Base-by-base conservation (phyloP, 75 land plant genomes). In the Pinus taeda region DNA sequence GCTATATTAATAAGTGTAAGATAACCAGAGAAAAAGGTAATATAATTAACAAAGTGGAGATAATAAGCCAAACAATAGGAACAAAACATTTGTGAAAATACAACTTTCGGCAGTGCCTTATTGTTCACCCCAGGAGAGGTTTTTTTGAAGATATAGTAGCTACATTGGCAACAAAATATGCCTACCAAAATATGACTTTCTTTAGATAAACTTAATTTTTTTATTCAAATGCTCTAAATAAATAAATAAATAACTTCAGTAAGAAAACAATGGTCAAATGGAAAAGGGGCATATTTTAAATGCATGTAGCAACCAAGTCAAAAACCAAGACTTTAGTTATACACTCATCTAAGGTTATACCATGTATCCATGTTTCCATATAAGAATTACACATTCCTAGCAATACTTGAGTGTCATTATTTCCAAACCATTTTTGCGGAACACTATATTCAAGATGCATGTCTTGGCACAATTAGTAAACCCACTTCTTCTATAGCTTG, bases 51-150 rank as follows among this genome's bases (percentile, higher is more conserved):
- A 66, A 37, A 66, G 42, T 15, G 20, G 8, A 36, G 17, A 15
- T 15, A 37, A 66, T 29, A 12, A 33, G 3, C 13, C 12, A 59
- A 22, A 63, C 62, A 75, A 37, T 57, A 62, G 29, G 11, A 76
- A 64, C 4, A 22, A 3, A 24, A 3, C 20, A 18, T 7, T 45
- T 56, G 24, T 21, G 3, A 24, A 81, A 93, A 86, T 87, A 93
- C 96, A 85, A 92, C 90, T 79, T 93, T 86, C 73, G 87, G 87
- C 63, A 93, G 94, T 58, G 82, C 84, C n/a, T 82, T 82, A 81
- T 93, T 87, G 73, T 77, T 93, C 33, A 93, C 94, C 59, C 94
- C 83, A 1, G 96, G 90, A 64, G 96, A 93, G 8, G 91, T 81
- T 92, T 62, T 17, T 91, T 81, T 59, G 96, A 93, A 73, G 88